phyloP scores from a whole-genome alignment of 495 filamentous ascomycete species.

The Terfezia claveryi region DNA sequence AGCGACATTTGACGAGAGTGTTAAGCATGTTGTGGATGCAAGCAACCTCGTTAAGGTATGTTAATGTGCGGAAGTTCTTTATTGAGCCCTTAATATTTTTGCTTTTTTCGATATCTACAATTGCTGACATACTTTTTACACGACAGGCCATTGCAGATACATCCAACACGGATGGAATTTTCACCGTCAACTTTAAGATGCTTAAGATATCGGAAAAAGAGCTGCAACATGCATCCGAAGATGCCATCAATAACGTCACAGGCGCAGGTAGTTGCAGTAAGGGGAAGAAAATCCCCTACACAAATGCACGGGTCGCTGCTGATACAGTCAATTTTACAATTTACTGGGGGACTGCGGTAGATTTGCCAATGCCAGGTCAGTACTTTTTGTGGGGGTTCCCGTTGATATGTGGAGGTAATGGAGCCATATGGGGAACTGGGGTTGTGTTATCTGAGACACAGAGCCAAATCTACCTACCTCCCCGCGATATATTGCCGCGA shows the following conservation, averaged over 20 bases:
- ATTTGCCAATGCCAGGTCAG: constrained; percentile 23
- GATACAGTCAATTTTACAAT: constrained; percentile 40
- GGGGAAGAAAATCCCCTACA: constrained; percentile 25
- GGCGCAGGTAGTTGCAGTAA: constrained; percentile 7
- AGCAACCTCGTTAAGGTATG: constrained; percentile 10
- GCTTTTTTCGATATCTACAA: no score
- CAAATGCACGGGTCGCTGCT: constrained; percentile 38
- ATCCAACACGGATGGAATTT: constrained; percentile 8
- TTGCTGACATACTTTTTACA: no score
- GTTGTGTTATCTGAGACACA: no score
- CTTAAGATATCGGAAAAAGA: constrained; percentile 10
- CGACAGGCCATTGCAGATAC: constrained; percentile 8
- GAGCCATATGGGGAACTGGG: no score
- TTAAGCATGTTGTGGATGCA: constrained; percentile 35
- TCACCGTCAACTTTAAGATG: constrained; percentile 16
- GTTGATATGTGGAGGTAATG: no score
- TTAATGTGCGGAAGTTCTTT: background rate
- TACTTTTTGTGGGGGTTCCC: no score
- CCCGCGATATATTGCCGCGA: no score
- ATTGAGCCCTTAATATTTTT: constrained; percentile 1
- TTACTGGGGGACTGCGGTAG: constrained; percentile 34
- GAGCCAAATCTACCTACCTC: no score
- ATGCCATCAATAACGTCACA: background rate
- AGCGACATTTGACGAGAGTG: constrained; percentile 32
- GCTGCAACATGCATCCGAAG: constrained; percentile 2